Conservation (phyloP, 805 yeast genomes). For the Kodamaea kaohsiungensis region DNA sequence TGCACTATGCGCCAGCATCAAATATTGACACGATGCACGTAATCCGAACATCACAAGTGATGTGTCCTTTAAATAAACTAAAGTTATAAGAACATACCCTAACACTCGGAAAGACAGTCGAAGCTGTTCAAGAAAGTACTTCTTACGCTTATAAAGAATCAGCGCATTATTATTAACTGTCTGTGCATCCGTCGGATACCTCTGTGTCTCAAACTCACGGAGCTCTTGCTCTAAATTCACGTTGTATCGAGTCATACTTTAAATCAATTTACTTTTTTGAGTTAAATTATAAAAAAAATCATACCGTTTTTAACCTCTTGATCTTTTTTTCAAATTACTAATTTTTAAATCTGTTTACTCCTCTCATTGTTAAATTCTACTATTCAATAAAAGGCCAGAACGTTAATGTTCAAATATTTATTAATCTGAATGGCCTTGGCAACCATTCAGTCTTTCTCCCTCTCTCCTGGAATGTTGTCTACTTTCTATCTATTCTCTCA, state of each 20-base stretch:
- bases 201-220: conserved; percentile 28
- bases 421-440: too few species aligned
- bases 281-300: too few species aligned
- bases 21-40: conserved; percentile 29
- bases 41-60: conserved; percentile 33
- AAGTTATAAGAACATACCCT: conserved; percentile 37
- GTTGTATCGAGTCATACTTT: conserved; percentile 2
- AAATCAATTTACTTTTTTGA: not conserved
- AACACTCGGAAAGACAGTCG: conserved; percentile 32
- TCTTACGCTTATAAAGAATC: conserved; percentile 44
- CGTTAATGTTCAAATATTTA: too few species aligned
- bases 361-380: too few species aligned
- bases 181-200: conserved; percentile 39
- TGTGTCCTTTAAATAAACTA: conserved; percentile 44
- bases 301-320: not conserved
- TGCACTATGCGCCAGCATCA: conserved; percentile 9
- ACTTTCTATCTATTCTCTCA: conserved; percentile 29
- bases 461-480: not conserved
- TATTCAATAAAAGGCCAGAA: not conserved
- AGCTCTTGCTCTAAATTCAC: conserved; percentile 20
- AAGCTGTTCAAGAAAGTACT: conserved; percentile 38
- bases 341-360: too few species aligned
- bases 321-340: too few species aligned
- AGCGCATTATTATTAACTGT: conserved; percentile 41
- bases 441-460: not conserved